These are phyloP conservation scores for Lactarius vividus DNA, from an alignment of 768 basidiomycete genomes.

Conservation along the genomic window DNA sequence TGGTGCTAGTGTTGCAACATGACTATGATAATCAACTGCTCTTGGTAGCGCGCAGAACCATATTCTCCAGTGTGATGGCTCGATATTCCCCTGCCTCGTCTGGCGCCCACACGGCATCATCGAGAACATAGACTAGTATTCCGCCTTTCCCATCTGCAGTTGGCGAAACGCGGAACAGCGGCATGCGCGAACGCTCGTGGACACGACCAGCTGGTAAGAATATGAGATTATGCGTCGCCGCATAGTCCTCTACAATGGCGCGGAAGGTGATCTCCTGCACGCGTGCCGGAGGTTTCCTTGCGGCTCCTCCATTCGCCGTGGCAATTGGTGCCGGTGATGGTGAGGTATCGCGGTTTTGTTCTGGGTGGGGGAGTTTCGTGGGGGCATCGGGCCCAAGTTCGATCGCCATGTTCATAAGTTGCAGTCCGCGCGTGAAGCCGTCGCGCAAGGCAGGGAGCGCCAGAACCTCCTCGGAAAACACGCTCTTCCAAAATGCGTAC, in stretches of 20 bases:
- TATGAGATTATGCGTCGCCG: conserved; percentile 79
- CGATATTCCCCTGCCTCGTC: conserved; percentile 60
- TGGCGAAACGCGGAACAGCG: conserved; percentile 78
- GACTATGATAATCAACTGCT: not conserved
- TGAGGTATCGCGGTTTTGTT: conserved; percentile 47
- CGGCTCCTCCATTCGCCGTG: conserved; percentile 37
- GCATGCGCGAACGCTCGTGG: conserved; percentile 85
- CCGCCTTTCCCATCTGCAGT: conserved; percentile 84
- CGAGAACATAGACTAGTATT: conserved; percentile 81
- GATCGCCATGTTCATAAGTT: conserved; percentile 93
- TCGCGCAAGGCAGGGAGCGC: conserved; percentile 60
- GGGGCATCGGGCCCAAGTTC: conserved; percentile 79
- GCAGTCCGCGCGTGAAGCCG: conserved; percentile 85
- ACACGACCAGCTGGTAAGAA: conserved; percentile 86
- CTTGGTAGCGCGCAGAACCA: conserved; percentile 63
- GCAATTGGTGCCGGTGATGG: conserved; percentile 31
- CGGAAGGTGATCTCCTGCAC: conserved; percentile 88
- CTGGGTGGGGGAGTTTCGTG: conserved; percentile 62
- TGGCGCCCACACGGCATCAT: conserved; percentile 91
- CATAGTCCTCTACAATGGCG: conserved; percentile 88
- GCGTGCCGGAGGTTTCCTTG: conserved; percentile 46
- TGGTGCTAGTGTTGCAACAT: not conserved
- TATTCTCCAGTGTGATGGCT: conserved; percentile 84
- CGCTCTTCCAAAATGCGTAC: conserved; percentile 86
- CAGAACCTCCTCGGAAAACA: conserved; percentile 71